A percentile compares a stretch with the other conserved stretches of the same genome.
These are phyloP conservation scores for Verticillium zaregamsianum DNA, from an alignment of 2,329 filamentous ascomycete species.

Conservation along the genomic window DNA sequence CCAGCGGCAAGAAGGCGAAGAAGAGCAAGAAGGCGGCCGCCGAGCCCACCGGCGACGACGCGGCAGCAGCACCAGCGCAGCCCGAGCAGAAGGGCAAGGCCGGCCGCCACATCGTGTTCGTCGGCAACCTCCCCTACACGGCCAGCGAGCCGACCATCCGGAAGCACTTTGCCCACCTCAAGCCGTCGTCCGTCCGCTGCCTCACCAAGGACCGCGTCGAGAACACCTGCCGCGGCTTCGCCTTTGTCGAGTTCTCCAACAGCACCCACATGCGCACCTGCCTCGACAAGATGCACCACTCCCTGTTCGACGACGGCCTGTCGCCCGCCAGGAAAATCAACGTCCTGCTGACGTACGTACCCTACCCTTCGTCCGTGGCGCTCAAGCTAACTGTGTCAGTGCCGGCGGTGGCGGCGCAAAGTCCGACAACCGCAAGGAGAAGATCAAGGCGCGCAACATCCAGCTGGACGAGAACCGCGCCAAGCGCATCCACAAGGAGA, in stretches of 20 bases:
- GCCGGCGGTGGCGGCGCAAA: conserved; percentile 86
- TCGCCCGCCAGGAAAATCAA: conserved; percentile 72
- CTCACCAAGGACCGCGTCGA: conserved; percentile 62
- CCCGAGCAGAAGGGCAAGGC: conserved; percentile 26
- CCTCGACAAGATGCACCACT: conserved; percentile 86
- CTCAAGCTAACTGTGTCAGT: conserved; percentile 33
- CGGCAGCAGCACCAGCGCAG: neutral
- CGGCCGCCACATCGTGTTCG: conserved; percentile 71
- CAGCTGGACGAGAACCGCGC: conserved; percentile 68
- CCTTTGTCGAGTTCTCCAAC: conserved; percentile 83
- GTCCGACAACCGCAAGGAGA: conserved; percentile 64
- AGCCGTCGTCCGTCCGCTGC: conserved; percentile 67
- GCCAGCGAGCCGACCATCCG: conserved; percentile 67
- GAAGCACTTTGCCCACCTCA: conserved; percentile 73
- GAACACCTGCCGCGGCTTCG: conserved; percentile 67
- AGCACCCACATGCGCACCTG: conserved; percentile 92
- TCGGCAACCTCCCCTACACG: conserved; percentile 83
- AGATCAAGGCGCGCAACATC: conserved; percentile 81
- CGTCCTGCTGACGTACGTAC: conserved; percentile 77
- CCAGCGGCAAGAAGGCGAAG: conserved; percentile 3
- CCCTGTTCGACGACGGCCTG: conserved; percentile 59
- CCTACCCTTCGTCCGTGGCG: neutral
- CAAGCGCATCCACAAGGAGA: conserved; percentile 43
- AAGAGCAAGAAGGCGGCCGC: conserved; percentile 4
- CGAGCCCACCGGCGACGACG: conserved; percentile 12